Evolutionary conservation across 129 eudicot genomes (phyloP), one percentile per base, ranked within the genome.

Genomic region (Apium graveolens): DNA sequence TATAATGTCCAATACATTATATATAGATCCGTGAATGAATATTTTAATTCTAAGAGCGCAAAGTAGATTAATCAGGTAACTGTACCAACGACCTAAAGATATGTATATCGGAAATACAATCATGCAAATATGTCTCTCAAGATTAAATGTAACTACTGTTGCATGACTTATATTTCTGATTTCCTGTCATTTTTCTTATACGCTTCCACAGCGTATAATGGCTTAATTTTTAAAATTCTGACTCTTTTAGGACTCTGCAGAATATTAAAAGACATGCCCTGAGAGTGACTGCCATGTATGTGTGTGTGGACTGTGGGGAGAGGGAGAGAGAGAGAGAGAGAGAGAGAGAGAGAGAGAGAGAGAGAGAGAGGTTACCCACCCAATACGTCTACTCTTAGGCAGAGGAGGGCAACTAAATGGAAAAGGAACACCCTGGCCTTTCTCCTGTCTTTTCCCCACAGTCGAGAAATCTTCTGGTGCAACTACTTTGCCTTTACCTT

Each of bases 351-450:
- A n/a, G n/a, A n/a, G n/a, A n/a, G n/a, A n/a, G n/a, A n/a, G n/a
- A n/a, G n/a, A n/a, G n/a, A n/a, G 63, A 80, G 62, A 78, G 39
- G 85, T 74, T 75, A 37, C 76, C 49, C 42, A 84, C 75, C 80
- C 11, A 78, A 62, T 53, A 41, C 76, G 76, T 78, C 80, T 82
- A 46, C 73, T 80, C 70, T 55, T 84, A 66, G 38, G 20, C 63
- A 53, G 76, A 48, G 86, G 81, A 27, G 80, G 84, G 60, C 81
- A 78, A 74, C 84, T 84, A 48, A 37, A 81, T 43, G 76, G 38
- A 39, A 29, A 35, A 66, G 85, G 35, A 38, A 78, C 37, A 17
- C 27, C 77, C 79, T 75, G 82, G 13, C 78, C 75, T 68, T 66
- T 55, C 35, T 66, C 82, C 69, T 76, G 75, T 57, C 37, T 41